Conservation (phyloP, 768 basidiomycete species). For the Serendipita sp. region DNA sequence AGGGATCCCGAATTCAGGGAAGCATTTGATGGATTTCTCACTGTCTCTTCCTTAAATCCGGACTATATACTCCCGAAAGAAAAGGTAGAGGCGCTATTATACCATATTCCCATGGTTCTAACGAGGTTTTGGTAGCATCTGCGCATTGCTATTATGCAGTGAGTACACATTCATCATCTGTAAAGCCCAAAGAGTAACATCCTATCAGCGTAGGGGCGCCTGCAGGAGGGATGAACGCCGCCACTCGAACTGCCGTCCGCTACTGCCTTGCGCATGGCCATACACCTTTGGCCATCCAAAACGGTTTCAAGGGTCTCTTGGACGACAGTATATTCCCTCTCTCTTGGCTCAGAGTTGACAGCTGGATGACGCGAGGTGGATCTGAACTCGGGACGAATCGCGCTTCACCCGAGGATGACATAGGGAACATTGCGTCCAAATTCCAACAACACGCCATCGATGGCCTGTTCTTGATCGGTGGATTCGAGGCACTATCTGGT, state of each 20-base stretch:
- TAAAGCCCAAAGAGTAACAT: constrained; percentile 7
- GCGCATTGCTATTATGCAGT: constrained; percentile 75
- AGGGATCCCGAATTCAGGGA: constrained; percentile 88
- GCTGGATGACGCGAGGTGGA: constrained; percentile 90
- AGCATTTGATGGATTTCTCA: constrained; percentile 67
- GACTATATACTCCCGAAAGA: constrained; percentile 35
- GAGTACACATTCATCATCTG: constrained; percentile 19
- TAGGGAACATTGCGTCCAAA: constrained; percentile 77
- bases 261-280: constrained; percentile 90
- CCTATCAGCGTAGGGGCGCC: constrained; percentile 74
- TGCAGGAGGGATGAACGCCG: constrained; percentile 98
- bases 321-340: constrained; percentile 76
- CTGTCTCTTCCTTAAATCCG: constrained; percentile 47
- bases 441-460: constrained; percentile 77
- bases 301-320: constrained; percentile 88
- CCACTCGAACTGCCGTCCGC: constrained; percentile 83
- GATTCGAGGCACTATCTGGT: constrained; percentile 86
- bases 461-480: constrained; percentile 77
- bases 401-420: constrained; percentile 64
- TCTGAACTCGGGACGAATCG: constrained; percentile 98
- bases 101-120: background rate
- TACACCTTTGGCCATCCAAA: constrained; percentile 80
- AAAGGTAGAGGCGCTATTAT: constrained; percentile 10
- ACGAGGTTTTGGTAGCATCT: constrained; percentile 34
- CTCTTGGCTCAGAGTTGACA: constrained; percentile 92